Evolutionary conservation across 2,329 filamentous ascomycete genomes (phyloP).

Genomic region (Dryadomyces quercivorus): DNA sequence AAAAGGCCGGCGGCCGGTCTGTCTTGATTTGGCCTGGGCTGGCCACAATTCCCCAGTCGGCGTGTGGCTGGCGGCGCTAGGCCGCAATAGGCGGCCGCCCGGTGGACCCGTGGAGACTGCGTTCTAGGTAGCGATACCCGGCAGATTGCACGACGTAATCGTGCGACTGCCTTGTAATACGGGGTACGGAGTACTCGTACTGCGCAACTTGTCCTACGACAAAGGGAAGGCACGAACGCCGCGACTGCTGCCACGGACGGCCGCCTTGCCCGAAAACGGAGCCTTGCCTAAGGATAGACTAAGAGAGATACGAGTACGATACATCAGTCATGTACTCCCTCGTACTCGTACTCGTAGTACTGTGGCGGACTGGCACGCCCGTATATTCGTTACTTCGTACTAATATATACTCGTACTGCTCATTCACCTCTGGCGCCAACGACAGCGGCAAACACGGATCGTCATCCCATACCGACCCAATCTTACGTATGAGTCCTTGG

Average conservation of each 20-base stretch:
- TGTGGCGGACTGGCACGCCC: not conserved
- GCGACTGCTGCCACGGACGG: not conserved
- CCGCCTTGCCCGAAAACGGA: conserved; percentile 4
- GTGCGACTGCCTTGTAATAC: not conserved
- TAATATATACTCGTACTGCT: no score
- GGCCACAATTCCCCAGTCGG: not conserved
- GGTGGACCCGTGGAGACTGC: not conserved
- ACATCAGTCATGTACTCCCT: not conserved
- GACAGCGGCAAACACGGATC: not conserved
- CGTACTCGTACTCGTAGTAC: not conserved
- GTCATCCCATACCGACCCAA: not conserved
- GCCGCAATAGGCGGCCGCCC: no score
- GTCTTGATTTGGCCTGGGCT: not conserved
- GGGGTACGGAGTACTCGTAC: not conserved
- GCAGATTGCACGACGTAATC: conserved; percentile 1
- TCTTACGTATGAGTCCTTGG: not conserved
- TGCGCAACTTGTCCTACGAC: no score
- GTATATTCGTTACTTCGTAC: no score
- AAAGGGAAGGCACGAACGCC: not conserved
- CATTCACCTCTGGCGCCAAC: not conserved
- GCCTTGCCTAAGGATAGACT: conserved; percentile 1
- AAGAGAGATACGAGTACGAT: not conserved
- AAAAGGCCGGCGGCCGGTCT: no score
- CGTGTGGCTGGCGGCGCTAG: not conserved
- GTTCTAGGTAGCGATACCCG: not conserved